Evolutionary conservation across 2,329 filamentous ascomycete species (phyloP).

Genomic region (Exophiala bonariae): DNA sequence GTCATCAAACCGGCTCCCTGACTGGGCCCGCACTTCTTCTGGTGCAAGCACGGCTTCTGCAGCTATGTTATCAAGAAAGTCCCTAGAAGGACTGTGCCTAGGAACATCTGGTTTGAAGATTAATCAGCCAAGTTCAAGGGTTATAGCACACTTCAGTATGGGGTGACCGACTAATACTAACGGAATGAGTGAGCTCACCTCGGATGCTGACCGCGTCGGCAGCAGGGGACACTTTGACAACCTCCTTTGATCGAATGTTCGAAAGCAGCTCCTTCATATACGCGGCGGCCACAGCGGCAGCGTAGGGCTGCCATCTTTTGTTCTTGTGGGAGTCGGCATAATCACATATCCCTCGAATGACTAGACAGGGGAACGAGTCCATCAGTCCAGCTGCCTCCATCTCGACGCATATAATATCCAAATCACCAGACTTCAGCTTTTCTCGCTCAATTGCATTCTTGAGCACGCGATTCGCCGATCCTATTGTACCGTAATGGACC

Average conservation of each 20-base stretch:
- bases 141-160: too few relatives aligned
- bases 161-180: too few relatives aligned
- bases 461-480: conserved; percentile 30
- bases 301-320: conserved; percentile 23
- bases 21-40: too few relatives aligned
- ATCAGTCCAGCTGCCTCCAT: conserved; percentile 27
- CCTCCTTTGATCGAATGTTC: background rate
- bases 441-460: conserved; percentile 20
- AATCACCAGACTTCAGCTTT: background rate
- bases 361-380: conserved; percentile 18
- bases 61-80: too few relatives aligned
- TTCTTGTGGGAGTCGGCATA: conserved; percentile 27
- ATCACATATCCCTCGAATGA: conserved; percentile 26
- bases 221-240: background rate
- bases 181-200: too few relatives aligned
- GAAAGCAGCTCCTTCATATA: conserved; percentile 17
- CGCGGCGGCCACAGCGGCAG: conserved; percentile 21
- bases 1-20: too few relatives aligned
- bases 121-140: too few relatives aligned
- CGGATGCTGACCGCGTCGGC: too few relatives aligned
- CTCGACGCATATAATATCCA: conserved; percentile 10
- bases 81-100: too few relatives aligned
- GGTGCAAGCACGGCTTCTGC: too few relatives aligned
- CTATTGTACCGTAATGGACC: conserved; percentile 31
- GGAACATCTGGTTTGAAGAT: too few relatives aligned